phyloP scores from a whole-genome alignment of 2,329 filamentous ascomycete genomes.

The Ophiocordyceps camponoti-rufipedis region DNA sequence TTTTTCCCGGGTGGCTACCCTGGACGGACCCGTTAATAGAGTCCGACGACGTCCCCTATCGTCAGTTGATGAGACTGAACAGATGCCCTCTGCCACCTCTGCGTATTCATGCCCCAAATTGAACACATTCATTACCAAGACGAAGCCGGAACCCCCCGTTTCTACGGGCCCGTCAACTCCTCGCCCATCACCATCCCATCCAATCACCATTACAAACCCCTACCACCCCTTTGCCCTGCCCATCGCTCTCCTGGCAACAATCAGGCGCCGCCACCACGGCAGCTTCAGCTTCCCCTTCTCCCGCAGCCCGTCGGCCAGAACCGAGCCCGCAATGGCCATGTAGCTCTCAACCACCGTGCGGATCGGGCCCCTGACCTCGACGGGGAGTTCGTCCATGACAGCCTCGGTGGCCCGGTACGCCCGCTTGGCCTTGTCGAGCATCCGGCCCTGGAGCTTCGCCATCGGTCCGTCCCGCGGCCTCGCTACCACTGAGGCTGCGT shows the following conservation, averaged over 20 bases:
- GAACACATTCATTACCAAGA: no score
- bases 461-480: conserved; percentile 19
- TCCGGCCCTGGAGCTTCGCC: conserved; percentile 2
- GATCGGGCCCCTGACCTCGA: conserved; percentile 41
- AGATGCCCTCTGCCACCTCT: no score
- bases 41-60: neutral
- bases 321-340: conserved; percentile 54
- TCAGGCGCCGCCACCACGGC: neutral
- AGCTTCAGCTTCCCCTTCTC: neutral
- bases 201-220: no score
- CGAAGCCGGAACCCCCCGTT: neutral
- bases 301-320: conserved; percentile 17
- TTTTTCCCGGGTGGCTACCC: neutral
- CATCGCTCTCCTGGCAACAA: neutral
- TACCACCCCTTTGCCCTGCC: neutral
- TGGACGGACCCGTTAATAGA: no score
- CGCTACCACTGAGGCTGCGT: conserved; percentile 33
- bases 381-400: conserved; percentile 43
- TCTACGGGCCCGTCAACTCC: neutral
- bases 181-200: neutral
- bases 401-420: conserved; percentile 35
- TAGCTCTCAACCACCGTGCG: conserved; percentile 57
- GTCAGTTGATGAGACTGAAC: no score
- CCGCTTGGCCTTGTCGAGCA: neutral
- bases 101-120: no score